Evolutionary conservation across 1,139 yeast genomes (phyloP).

Genomic region (Kodamaea fungicola): DNA sequence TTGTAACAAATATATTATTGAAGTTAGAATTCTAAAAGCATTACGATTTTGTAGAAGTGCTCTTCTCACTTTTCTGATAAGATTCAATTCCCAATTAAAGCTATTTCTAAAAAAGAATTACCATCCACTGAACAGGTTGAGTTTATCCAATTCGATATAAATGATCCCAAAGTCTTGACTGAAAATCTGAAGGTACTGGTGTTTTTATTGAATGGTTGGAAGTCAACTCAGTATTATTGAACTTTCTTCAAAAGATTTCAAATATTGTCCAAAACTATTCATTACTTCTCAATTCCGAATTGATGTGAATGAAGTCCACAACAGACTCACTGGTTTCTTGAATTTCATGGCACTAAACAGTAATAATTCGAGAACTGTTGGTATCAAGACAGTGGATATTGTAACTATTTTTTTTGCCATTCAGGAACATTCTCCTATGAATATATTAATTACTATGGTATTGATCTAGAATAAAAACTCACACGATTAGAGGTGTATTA

Average conservation of each 20-base stretch:
- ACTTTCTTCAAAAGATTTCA: constrained; percentile 31
- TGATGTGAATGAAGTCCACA: constrained; percentile 26
- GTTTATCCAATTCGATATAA: constrained; percentile 32
- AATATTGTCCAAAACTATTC: constrained; percentile 47
- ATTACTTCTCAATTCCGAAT: constrained; percentile 65
- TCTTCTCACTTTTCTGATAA: constrained; percentile 40
- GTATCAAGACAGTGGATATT: constrained; percentile 52
- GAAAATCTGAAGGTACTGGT: constrained; percentile 46
- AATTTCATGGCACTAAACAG: constrained; percentile 37
- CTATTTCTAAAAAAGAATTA: constrained; percentile 43
- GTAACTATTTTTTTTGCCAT: constrained; percentile 42
- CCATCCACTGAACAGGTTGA: constrained; percentile 36
- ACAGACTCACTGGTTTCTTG: constrained; percentile 33
- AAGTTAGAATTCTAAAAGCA: too few species aligned
- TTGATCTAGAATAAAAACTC: constrained; percentile 30
- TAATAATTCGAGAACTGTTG: constrained; percentile 36
- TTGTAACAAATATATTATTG: too few species aligned
- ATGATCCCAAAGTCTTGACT: constrained; percentile 19
- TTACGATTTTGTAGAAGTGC: too few species aligned
- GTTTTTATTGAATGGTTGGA: constrained; percentile 46
- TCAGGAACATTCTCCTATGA: constrained; percentile 35
- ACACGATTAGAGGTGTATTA: constrained; percentile 40
- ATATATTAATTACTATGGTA: constrained; percentile 35
- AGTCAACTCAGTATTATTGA: constrained; percentile 20
- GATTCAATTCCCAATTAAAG: constrained; percentile 47